Evolutionary conservation across 78 protist species (phyloP).

Genomic region (Dictyostelium discoideum): dicty_2.7 NC_007089.4:4223001-4223500

Average conservation of each 20-base stretch:
- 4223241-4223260: not conserved
- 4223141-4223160: slow-evolving; percentile 48
- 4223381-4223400: slow-evolving; percentile 45
- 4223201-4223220: not conserved
- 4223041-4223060: slow-evolving; percentile 12
- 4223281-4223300: slow-evolving; percentile 8
- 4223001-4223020: not conserved
- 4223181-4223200: slow-evolving; percentile 58
- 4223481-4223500: slow-evolving; percentile 28
- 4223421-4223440: slow-evolving; percentile 56
- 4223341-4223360: slow-evolving; percentile 71
- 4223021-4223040: slow-evolving; percentile 52
- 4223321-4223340: slow-evolving; percentile 76
- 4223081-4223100: slow-evolving; percentile 41
- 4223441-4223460: slow-evolving; percentile 54
- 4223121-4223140: slow-evolving; percentile 41
- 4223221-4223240: slow-evolving; percentile 20
- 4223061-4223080: slow-evolving; percentile 43
- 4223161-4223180: slow-evolving; percentile 64
- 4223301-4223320: slow-evolving; percentile 2
- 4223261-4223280: not conserved
- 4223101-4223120: slow-evolving; percentile 54
- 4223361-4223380: slow-evolving; percentile 20
- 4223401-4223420: slow-evolving; percentile 64
- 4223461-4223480: slow-evolving; percentile 63